phyloP scores from a whole-genome alignment of 2,329 filamentous ascomycete genomes.

The Beauveria australis region DNA sequence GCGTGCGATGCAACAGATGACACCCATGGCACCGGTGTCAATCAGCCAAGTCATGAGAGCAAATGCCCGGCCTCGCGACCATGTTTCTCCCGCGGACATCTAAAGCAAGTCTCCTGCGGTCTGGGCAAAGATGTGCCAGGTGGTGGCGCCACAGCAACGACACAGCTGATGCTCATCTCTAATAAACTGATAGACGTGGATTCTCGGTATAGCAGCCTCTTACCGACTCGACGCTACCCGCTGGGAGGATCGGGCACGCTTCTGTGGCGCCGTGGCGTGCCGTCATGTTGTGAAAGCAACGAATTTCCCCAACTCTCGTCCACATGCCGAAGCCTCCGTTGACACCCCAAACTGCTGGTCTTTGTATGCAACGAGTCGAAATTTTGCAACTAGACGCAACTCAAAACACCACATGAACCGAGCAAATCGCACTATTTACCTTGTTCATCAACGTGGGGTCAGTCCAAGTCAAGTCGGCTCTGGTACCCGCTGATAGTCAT shows the following conservation, averaged over 20 bases:
- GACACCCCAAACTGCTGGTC: neutral
- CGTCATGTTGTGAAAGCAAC: neutral
- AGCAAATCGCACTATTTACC: neutral
- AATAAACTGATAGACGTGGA: neutral
- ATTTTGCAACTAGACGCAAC: neutral
- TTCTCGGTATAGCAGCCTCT: neutral
- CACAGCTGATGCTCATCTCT: neutral
- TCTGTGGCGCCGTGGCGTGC: neutral
- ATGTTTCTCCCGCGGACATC: neutral
- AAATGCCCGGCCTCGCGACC: neutral
- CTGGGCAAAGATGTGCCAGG: neutral
- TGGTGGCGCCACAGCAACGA: neutral
- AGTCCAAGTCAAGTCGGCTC: neutral
- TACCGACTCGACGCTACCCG: neutral
- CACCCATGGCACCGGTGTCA: neutral
- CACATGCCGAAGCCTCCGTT: neutral
- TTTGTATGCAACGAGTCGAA: neutral
- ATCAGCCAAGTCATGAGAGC: constrained; percentile 1
- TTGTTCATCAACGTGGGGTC: neutral
- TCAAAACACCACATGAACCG: neutral
- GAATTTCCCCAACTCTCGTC: neutral
- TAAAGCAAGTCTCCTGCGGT: neutral
- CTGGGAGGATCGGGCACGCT: neutral
- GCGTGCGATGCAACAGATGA: neutral
- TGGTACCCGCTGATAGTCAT: neutral